Percentiles rank a stretch among this genome's conserved stretches.
These are phyloP conservation scores for Xylariaceae sp. DNA, from an alignment of 2,329 filamentous ascomycete species.

Conservation along the genomic window DNA sequence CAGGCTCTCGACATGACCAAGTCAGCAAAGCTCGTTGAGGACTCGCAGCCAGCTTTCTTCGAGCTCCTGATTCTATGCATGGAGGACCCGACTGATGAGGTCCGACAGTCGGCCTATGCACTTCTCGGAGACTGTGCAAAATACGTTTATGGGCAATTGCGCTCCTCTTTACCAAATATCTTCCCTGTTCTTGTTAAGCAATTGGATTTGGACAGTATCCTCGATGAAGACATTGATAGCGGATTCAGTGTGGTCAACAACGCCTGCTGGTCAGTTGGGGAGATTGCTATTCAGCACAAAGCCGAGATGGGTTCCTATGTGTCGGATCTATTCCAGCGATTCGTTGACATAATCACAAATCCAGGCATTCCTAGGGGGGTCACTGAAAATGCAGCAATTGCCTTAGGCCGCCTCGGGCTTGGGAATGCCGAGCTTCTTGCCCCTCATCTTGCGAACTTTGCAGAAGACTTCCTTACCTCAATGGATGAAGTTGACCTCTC, in stretches of 20 bases:
- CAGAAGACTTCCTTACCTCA: conserved; percentile 72
- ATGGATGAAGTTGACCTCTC: conserved; percentile 84
- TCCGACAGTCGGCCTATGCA: conserved; percentile 93
- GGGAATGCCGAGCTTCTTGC: conserved; percentile 73
- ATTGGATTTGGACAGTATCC: conserved; percentile 73
- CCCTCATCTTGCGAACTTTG: conserved; percentile 74
- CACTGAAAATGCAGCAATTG: conserved; percentile 90
- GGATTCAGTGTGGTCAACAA: conserved; percentile 96
- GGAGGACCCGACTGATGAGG: conserved; percentile 86
- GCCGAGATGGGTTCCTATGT: conserved; percentile 74
- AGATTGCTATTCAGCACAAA: conserved; percentile 79
- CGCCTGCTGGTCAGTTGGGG: conserved; percentile 93
- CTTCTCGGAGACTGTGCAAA: conserved; percentile 92
- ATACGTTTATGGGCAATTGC: conserved; percentile 80
- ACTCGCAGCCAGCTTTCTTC: conserved; percentile 79
- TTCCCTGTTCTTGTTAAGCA: conserved; percentile 82
- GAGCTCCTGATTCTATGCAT: conserved; percentile 88
- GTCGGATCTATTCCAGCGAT: conserved; percentile 69
- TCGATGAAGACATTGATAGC: conserved; percentile 76
- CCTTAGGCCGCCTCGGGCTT: conserved; percentile 80
- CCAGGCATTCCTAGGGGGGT: conserved; percentile 81
- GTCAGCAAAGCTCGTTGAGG: conserved; percentile 71
- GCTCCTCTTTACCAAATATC: conserved; percentile 67
- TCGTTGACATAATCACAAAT: conserved; percentile 80
- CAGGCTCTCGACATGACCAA: conserved; percentile 76